Conservation (phyloP, 768 basidiomycete species). For the Mycena albidolilacea region DNA sequence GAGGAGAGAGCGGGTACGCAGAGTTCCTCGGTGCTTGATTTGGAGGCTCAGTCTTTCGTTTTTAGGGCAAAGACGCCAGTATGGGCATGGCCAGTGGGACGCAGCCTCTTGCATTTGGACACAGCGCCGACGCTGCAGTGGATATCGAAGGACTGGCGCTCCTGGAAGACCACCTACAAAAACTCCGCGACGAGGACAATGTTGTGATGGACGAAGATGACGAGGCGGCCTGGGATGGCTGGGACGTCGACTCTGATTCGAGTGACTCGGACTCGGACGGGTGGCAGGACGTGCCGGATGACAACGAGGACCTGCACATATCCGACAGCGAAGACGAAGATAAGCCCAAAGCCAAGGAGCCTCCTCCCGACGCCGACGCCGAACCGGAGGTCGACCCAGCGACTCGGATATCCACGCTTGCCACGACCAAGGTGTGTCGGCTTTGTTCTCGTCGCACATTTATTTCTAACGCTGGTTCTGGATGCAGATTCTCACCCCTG, state of each 20-base stretch:
- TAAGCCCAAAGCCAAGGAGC: slow-evolving; percentile 66
- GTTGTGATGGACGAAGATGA: slow-evolving; percentile 68
- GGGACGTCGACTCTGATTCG: slow-evolving; percentile 87
- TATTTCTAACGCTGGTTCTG: background rate
- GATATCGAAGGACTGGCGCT: slow-evolving; percentile 93
- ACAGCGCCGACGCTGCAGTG: slow-evolving; percentile 78
- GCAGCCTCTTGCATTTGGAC: slow-evolving; percentile 87
- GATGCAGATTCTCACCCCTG: slow-evolving; percentile 92
- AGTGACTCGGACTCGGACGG: slow-evolving; percentile 72
- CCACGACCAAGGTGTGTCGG: slow-evolving; percentile 80
- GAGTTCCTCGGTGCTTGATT: slow-evolving; percentile 4
- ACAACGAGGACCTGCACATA: slow-evolving; percentile 77
- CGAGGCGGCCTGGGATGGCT: slow-evolving; percentile 86
- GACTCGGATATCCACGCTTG: slow-evolving; percentile 73
- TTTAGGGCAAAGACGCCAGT: slow-evolving; percentile 91
- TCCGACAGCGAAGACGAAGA: slow-evolving; percentile 90
- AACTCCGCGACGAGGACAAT: slow-evolving; percentile 77
- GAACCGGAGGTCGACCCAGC: slow-evolving; percentile 42
- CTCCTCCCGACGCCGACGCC: slow-evolving; percentile 46
- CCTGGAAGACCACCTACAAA: slow-evolving; percentile 88
- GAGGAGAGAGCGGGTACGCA: slow-evolving; percentile 83
- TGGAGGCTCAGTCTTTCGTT: slow-evolving; percentile 29
- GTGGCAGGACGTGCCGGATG: slow-evolving; percentile 86
- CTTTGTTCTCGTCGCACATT: background rate
- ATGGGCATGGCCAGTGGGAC: slow-evolving; percentile 78